Evolutionary conservation across 1,284 basidiomycete genomes (phyloP), one percentile per base, ranked within the genome.

Genomic region (Rhodofomes roseus): DNA sequence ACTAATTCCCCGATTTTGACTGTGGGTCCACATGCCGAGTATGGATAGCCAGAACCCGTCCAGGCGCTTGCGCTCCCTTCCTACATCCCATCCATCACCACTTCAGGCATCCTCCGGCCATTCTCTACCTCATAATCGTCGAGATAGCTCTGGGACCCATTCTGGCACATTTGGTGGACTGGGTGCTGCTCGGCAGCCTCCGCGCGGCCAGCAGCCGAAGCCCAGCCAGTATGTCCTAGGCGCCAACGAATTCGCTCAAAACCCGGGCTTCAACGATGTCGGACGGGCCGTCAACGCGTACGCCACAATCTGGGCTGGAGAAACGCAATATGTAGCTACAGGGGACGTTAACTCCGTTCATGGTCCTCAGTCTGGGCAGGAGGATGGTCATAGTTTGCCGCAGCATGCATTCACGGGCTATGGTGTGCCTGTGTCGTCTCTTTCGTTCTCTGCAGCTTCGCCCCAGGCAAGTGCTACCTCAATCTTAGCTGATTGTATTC

Each of bases 11-110:
- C 20, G 22, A 52, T 66, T 66, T 62, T 56, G 60, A 62, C 58
- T 62, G 62, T 66, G 60, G 59, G 63, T 66, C 58, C 66, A 50
- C 62, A 65, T 68, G 64, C 66, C 66, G 62, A 61, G 65, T 52
- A 68, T 68, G 65, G 66, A 62, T 59, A 64, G 56, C 56, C 53
- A 65, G 60, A 59, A 64, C 64, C 58, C 66, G 37, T 18, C 60
- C 58, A 63, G 64, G 66, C 66, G 66, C 65, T 65, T 66, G 61
- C 61, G 57, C 60, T 36, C 60, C 59, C 62, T 62, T 63, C 53
- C 63, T 61, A 41, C 62, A 27, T 37, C 60, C 63, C 43, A 58
- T 60, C 53, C 61, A 59, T 52, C 60, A 27, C 59, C 62, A 50
- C 59, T 62, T 55, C 62, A 61, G 60, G 43, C 64, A 62, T 39